A percentile compares a stretch with the other conserved stretches of the same genome.
phyloP scores from a whole-genome alignment of 1,284 basidiomycete species.

The Pyrrhoderma lamaoense region DNA sequence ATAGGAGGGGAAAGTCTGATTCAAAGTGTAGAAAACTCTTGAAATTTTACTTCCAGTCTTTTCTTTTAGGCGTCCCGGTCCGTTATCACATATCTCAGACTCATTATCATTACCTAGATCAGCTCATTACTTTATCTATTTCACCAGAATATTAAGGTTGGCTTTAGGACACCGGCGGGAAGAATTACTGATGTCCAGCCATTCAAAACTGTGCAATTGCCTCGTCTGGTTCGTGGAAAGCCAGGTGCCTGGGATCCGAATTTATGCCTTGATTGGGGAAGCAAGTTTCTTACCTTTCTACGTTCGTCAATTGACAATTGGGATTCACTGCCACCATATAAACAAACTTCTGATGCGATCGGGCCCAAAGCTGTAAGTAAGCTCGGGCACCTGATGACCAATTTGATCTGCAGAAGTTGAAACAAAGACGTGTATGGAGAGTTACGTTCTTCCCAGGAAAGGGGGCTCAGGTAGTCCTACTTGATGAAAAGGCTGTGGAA shows the following conservation, averaged over 20 bases:
- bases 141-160: conserved; percentile 77
- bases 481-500: conserved; percentile 40
- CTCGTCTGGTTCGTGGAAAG: conserved; percentile 68
- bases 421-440: conserved; percentile 49
- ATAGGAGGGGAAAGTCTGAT: not conserved
- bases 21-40: conserved; percentile 80
- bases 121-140: not conserved
- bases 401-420: not conserved
- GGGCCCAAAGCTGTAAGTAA: not conserved
- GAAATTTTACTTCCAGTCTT: conserved; percentile 95
- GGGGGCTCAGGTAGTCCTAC: conserved; percentile 39
- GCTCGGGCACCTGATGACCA: not conserved
- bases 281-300: conserved; percentile 54
- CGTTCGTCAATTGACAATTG: conserved; percentile 23
- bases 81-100: conserved; percentile 24
- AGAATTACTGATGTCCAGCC: conserved; percentile 52
- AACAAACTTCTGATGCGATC: not conserved
- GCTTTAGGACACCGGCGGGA: conserved; percentile 81
- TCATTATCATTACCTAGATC: too few species aligned
- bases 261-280: conserved; percentile 69
- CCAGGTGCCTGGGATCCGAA: conserved; percentile 73
- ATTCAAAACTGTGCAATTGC: conserved; percentile 68
- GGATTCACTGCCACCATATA: conserved; percentile 14
- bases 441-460: conserved; percentile 50
- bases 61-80: conserved; percentile 85